Evolutionary conservation across 495 filamentous ascomycete genomes (phyloP), one percentile per base, ranked within the genome.

Genomic region (Aspergillus bridgeri): DNA sequence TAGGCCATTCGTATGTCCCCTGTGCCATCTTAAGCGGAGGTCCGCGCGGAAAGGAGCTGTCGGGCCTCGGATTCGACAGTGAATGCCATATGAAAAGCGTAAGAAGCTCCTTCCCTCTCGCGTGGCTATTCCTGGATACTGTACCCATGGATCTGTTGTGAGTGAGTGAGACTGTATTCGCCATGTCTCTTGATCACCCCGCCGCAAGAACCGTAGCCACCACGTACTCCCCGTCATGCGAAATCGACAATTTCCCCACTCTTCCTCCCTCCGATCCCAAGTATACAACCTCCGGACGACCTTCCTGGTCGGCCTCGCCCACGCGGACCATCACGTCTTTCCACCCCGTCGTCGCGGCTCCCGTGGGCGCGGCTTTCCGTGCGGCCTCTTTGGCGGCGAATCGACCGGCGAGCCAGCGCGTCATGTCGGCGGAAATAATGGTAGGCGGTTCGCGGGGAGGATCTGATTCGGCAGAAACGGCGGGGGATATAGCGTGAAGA

Each of bases 171-270:
- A n/a, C n/a, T n/a, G n/a, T n/a, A n/a, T 38, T 29, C 5, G 17
- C 1, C 9, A 15, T 20, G n/a, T 9, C 48, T 24, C 47, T 44
- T 49, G 42, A 56, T 69, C 69, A 72, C 0, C 67, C 71, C 49
- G 69, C 70, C 22, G 75, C 77, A 54, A 79, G 55, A 58, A 79
- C 80, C 57, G 77, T 81, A 33, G 81, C 82, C 58, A 82, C 70
- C 18, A 83, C 80, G 67, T 85, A 85, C 48, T 81, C 81, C 45
- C 81, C 80, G 73, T 85, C 83, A 73, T 86, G 82, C 46, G 81
- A 81, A 58, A 86, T 83, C 25, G 79, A 80, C 57, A 82, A 58
- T 60, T 57, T 68, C 18, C 69, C 77, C 22, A 74, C 42, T 44
- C 67, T 63, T 29, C 68, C 72, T 6, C 60, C 65, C 19, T 51